These are phyloP conservation scores for Tulasnella sp. DNA, from an alignment of 768 basidiomycete genomes.

Conservation along the genomic window DNA sequence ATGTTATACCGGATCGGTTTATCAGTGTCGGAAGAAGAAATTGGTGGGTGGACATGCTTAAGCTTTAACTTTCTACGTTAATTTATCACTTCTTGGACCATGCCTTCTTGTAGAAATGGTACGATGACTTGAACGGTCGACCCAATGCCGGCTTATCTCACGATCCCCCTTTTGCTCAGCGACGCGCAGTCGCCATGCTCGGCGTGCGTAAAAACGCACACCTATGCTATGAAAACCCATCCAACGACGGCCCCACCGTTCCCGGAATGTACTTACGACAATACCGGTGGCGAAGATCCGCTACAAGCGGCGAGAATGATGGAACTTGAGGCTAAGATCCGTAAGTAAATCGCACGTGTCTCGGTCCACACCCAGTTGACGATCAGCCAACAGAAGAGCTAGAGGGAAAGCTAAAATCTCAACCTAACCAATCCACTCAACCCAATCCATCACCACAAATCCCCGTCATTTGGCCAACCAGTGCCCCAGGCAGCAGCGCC, in stretches of 20 bases:
- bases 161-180: conserved; percentile 1
- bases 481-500: too few relatives aligned
- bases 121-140: background rate
- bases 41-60: conserved; percentile 7
- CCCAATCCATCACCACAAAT: too few relatives aligned
- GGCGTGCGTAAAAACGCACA: conserved; percentile 9
- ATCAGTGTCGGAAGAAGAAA: conserved; percentile 15
- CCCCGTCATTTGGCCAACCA: too few relatives aligned
- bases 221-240: conserved; percentile 12
- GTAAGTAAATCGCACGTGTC: background rate
- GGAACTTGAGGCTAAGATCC: conserved; percentile 12
- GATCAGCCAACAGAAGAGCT: background rate
- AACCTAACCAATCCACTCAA: background rate
- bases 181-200: conserved; percentile 14
- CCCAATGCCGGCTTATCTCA: background rate
- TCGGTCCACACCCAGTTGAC: background rate
- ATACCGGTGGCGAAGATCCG: background rate
- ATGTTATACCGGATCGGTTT: background rate
- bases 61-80: background rate
- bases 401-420: background rate
- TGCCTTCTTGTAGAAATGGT: conserved; percentile 12
- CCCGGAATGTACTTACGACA: conserved; percentile 10
- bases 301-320: background rate
- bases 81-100: background rate
- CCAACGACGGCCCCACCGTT: background rate